Percentiles rank a stretch among this genome's conserved stretches.
These are phyloP conservation scores for Quercus ilex DNA, from an alignment of 306 rosid species.

Conservation along the genomic window DNA sequence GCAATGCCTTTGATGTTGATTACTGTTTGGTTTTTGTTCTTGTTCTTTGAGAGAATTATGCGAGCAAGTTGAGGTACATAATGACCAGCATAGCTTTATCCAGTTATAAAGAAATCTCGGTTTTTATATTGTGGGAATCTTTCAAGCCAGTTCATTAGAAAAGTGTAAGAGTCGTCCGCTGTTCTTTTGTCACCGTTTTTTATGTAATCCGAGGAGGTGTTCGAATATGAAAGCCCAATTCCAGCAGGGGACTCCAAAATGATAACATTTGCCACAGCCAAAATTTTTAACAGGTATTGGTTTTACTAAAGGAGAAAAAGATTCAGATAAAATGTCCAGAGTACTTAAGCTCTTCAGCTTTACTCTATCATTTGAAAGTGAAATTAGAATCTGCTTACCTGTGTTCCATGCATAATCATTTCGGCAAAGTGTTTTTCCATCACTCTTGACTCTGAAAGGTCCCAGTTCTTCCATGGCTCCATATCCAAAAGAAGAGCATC, in stretches of 20 bases:
- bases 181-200: slow-evolving; percentile 53
- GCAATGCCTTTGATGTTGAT: slow-evolving; percentile 65
- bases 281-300: neutral
- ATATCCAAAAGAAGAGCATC: slow-evolving; percentile 67
- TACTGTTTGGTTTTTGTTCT: slow-evolving; percentile 20
- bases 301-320: neutral
- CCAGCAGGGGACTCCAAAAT: slow-evolving; percentile 68
- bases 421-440: slow-evolving; percentile 44
- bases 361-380: too few relatives aligned
- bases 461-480: slow-evolving; percentile 71
- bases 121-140: slow-evolving; percentile 58
- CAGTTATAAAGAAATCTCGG: slow-evolving; percentile 51
- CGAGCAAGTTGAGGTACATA: slow-evolving; percentile 58
- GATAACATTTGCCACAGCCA: slow-evolving; percentile 59
- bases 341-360: neutral
- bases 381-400: slow-evolving; percentile 17
- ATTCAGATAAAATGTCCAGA: too few relatives aligned
- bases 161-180: slow-evolving; percentile 48
- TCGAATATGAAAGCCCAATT: slow-evolving; percentile 67
- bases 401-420: slow-evolving; percentile 52
- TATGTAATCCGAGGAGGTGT: slow-evolving; percentile 33
- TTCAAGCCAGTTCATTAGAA: slow-evolving; percentile 56
- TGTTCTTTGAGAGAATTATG: slow-evolving; percentile 36
- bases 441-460: slow-evolving; percentile 60
- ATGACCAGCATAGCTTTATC: slow-evolving; percentile 77